Conservation (phyloP, 2,329 filamentous ascomycete species). For the Diaporthe batatas region DNA sequence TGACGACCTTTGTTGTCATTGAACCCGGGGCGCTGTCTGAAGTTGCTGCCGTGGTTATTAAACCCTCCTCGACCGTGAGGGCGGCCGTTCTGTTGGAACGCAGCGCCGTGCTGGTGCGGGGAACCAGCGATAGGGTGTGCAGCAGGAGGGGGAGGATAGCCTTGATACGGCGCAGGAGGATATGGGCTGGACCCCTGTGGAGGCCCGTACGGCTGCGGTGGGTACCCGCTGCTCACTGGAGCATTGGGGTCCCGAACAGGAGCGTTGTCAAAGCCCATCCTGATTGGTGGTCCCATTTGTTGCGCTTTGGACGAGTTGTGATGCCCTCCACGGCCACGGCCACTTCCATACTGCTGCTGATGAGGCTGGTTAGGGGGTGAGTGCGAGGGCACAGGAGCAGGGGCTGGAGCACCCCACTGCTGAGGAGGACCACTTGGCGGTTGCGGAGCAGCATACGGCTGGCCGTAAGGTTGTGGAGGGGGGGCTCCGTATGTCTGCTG, state of each 20-base stretch:
- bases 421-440: conserved; percentile 53
- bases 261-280: conserved; percentile 64
- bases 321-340: conserved; percentile 57
- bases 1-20: conserved; percentile 55
- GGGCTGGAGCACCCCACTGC: conserved; percentile 54
- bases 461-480: conserved; percentile 50
- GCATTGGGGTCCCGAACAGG: conserved; percentile 57
- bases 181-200: conserved; percentile 46
- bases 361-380: conserved; percentile 50
- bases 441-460: conserved; percentile 50
- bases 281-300: conserved; percentile 68
- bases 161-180: conserved; percentile 52
- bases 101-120: conserved; percentile 48
- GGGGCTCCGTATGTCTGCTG: conserved; percentile 48
- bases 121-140: conserved; percentile 48
- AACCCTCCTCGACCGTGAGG: conserved; percentile 56
- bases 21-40: conserved; percentile 53
- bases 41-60: conserved; percentile 45
- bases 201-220: conserved; percentile 51
- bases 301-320: conserved; percentile 53
- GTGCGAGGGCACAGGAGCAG: conserved; percentile 49
- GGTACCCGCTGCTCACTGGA: conserved; percentile 60
- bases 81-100: conserved; percentile 53
- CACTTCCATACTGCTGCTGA: conserved; percentile 56
- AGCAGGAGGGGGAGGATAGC: conserved; percentile 54